Evolutionary conservation across 345 rosid genomes (phyloP).

Genomic region (Linum lewisii): DNA sequence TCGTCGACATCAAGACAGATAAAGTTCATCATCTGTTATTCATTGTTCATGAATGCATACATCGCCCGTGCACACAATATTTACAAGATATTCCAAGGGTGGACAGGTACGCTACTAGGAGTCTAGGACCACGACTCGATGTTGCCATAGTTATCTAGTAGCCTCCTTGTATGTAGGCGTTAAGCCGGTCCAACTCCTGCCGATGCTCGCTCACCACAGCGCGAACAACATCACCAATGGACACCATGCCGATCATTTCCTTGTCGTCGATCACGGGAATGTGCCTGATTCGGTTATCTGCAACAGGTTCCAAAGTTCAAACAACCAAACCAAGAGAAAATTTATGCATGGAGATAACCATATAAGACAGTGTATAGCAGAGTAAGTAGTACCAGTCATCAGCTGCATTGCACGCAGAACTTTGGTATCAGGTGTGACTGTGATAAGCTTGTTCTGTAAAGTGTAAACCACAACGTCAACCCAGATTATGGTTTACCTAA

Average conservation of each 20-base stretch:
- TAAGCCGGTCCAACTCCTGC: slow-evolving; percentile 83
- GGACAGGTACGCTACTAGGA: no score
- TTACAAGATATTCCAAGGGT: no score
- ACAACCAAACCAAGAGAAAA: neutral
- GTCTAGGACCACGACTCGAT: neutral
- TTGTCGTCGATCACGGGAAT: slow-evolving; percentile 73
- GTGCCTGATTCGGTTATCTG: slow-evolving; percentile 95
- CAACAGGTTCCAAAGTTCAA: slow-evolving; percentile 9
- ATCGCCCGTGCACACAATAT: no score
- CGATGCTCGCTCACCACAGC: slow-evolving; percentile 94
- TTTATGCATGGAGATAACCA: neutral
- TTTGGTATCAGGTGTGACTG: slow-evolving; percentile 86
- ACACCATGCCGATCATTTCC: slow-evolving; percentile 95
- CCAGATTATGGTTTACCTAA: neutral
- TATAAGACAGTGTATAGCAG: neutral
- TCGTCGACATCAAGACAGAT: no score
- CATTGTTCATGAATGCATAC: no score
- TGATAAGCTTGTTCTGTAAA: slow-evolving; percentile 79
- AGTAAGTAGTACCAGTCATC: slow-evolving; percentile 72
- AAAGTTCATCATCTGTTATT: no score
- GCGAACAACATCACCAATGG: slow-evolving; percentile 98
- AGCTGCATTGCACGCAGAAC: slow-evolving; percentile 95
- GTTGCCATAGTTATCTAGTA: slow-evolving; percentile 41
- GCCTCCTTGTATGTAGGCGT: slow-evolving; percentile 89
- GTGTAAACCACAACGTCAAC: slow-evolving; percentile 25